Evolutionary conservation across 306 rosid species (phyloP).

Genomic region (Cucurbita moschata): DNA sequence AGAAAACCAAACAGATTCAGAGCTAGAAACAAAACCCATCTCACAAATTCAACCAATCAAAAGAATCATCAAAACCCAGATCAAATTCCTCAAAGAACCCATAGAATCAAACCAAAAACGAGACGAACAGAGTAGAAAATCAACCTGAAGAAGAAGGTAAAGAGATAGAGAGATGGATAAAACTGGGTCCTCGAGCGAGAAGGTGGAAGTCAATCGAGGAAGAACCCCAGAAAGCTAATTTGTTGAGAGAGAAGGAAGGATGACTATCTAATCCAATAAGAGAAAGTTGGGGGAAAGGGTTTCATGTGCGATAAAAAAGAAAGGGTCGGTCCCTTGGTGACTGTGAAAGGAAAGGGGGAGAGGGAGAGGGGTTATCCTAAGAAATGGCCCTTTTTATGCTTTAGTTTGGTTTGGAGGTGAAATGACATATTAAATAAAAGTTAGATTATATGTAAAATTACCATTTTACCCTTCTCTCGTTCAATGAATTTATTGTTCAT

Average conservation of each 20-base stretch:
- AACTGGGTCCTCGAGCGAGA: neutral
- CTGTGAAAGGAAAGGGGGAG: neutral
- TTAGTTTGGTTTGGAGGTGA: too few relatives aligned
- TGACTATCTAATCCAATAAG: neutral
- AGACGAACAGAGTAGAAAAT: neutral
- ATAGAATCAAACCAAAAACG: neutral
- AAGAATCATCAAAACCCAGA: neutral
- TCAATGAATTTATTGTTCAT: too few relatives aligned
- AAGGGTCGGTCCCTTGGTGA: conserved; percentile 5
- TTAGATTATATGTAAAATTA: too few relatives aligned
- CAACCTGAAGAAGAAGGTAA: neutral
- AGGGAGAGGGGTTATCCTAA: too few relatives aligned
- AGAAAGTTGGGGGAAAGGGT: neutral
- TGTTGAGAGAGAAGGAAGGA: neutral
- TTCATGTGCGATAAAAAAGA: neutral
- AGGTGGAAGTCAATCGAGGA: neutral
- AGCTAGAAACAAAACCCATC: neutral
- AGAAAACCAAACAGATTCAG: neutral
- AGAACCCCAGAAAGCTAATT: neutral
- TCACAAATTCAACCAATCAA: neutral
- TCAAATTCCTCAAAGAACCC: neutral
- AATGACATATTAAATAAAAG: too few relatives aligned
- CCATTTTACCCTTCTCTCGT: too few relatives aligned
- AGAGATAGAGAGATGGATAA: neutral
- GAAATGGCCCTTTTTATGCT: too few relatives aligned